phyloP scores from a whole-genome alignment of 2,329 filamentous ascomycete genomes.

The Aspergillus ibericus region DNA sequence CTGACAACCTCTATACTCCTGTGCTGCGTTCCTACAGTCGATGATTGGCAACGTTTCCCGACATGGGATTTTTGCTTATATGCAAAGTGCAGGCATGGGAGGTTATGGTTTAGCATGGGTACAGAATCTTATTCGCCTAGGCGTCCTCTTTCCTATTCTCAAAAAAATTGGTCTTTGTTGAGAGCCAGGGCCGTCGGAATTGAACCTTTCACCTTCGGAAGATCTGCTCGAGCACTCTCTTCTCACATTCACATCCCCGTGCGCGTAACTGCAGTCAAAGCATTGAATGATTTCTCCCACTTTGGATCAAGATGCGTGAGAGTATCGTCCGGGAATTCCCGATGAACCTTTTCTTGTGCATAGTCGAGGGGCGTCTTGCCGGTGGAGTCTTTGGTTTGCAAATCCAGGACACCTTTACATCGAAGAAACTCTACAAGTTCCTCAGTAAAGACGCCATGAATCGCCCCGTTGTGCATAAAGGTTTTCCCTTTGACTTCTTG shows the following conservation, averaged over 20 bases:
- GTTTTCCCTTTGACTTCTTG: slow-evolving; percentile 14
- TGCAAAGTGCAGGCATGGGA: slow-evolving; percentile 6
- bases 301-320: not conserved
- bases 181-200: not conserved
- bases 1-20: not conserved
- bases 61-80: slow-evolving; percentile 2
- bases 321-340: not conserved
- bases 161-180: not conserved
- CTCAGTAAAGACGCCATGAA: slow-evolving; percentile 18
- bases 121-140: not conserved
- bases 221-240: no score
- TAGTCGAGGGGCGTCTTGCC: slow-evolving; percentile 21
- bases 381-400: slow-evolving; percentile 9
- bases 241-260: not conserved
- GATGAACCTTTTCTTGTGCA: slow-evolving; percentile 10
- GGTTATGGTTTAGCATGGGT: slow-evolving; percentile 3
- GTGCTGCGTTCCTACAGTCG: not conserved
- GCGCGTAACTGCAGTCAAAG: slow-evolving; percentile 1
- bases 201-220: not conserved
- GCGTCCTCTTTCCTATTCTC: not conserved
- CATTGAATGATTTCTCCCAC: slow-evolving; percentile 6
- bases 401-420: slow-evolving; percentile 2
- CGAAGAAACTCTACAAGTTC: slow-evolving; percentile 12
- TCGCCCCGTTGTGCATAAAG: slow-evolving; percentile 18
- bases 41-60: slow-evolving; percentile 2